A percentile compares a stretch with the other conserved stretches of the same genome.
These are phyloP conservation scores for Haplosporangium sp. DNA, from an alignment of 371 early-diverging fungal species.

Conservation along the genomic window DNA sequence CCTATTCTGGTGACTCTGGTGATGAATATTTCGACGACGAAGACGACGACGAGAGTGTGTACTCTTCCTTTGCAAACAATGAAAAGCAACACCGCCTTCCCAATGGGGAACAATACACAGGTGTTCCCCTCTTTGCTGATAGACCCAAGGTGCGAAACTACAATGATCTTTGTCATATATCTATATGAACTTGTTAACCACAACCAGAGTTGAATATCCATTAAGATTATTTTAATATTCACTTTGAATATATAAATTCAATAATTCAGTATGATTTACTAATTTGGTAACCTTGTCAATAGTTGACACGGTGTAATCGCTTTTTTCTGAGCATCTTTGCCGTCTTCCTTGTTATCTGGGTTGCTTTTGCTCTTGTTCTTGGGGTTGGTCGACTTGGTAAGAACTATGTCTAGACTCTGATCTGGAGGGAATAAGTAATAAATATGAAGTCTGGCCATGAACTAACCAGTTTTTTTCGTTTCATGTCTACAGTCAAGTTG, in stretches of 20 bases:
- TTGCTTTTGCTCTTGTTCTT: constrained; percentile 34
- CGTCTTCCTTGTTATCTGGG: constrained; percentile 29
- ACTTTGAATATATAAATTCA: no score
- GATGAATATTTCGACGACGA: constrained; percentile 27
- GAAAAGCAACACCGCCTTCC: constrained; percentile 18
- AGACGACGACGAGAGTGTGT: constrained; percentile 11
- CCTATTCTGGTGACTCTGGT: neutral
- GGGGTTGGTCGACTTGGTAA: constrained; percentile 40
- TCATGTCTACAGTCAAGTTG: neutral
- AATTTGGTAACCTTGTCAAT: neutral
- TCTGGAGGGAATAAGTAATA: no score
- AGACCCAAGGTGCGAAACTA: constrained; percentile 23
- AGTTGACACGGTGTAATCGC: constrained; percentile 49
- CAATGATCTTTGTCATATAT: neutral
- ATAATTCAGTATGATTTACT: no score
- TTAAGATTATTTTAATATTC: no score
- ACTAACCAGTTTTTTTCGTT: neutral
- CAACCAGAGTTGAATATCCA: no score
- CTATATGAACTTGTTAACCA: no score
- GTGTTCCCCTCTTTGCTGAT: constrained; percentile 17
- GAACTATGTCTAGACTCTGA: neutral
- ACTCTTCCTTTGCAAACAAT: constrained; percentile 21
- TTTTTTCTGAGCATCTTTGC: constrained; percentile 29
- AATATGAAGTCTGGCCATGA: neutral
- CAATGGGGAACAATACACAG: neutral